Base-by-base conservation (phyloP, 164 flowering plant species). In the Kingdonia uniflora region DNA sequence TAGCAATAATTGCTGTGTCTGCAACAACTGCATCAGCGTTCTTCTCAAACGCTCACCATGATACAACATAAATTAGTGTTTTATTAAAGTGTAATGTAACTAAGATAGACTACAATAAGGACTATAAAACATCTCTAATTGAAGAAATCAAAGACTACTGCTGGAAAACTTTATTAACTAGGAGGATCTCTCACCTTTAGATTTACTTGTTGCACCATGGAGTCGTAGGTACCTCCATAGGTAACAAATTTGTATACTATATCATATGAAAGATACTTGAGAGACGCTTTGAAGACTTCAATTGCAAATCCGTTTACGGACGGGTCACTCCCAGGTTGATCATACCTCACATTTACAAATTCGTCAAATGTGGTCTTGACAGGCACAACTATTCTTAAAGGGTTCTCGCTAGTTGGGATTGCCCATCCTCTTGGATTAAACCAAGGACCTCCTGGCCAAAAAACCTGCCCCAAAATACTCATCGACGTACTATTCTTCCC, bases 11-110 rank as follows among this genome's bases (percentile, higher is more conserved):
- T 6, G 65, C 53, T 6, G 60, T 60, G 50, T 77, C 81, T 2
- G 76, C 81, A 20, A 74, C 69, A 2, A 49, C 71, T 20, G 71
- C 76, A 64, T 72, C 78, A 21, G 67, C 69, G 0, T 42, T 42
- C 76, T 76, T 29, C 35, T n/a, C 46, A 59, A 79, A 29, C 35
- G 8, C 4, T n/a, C n/a, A 29, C 8, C 4, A 29, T 35, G 4
- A 33, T 3, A 33, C 42, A 21, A 15, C 3, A 10, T 17, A 22
- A 17, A 19, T 44, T 7, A 44, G 20, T 44, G 2, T 44, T n/a
- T n/a, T n/a, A n/a, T n/a, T n/a, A n/a, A n/a, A n/a, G n/a, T n/a
- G n/a, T n/a, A n/a, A n/a, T n/a, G n/a, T n/a, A n/a, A n/a, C n/a
- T n/a, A n/a, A n/a, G n/a, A n/a, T n/a, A n/a, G n/a, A n/a, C n/a